Base-by-base conservation (phyloP, 2,329 filamentous ascomycete genomes). In the Fusarium protoensiforme region DNA sequence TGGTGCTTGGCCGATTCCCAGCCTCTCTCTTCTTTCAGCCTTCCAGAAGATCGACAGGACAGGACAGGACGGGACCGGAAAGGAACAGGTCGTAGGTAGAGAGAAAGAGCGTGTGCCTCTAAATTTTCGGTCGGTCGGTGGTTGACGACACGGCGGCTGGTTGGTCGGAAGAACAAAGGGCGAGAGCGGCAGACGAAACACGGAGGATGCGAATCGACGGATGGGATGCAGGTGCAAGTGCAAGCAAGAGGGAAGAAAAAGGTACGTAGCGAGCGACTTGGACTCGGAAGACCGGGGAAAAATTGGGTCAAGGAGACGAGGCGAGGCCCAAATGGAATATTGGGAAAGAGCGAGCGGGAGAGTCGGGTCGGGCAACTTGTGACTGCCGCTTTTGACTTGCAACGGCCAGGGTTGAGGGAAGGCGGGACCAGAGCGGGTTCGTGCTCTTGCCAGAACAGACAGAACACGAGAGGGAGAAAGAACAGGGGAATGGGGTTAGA, bases 271-370 rank as follows among this genome's bases (percentile, higher is more conserved):
- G 64, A 69, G 66, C 46, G 71, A 51, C 54, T 24, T 24, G 24
- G 5, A 43, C 57, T 54, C 56, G 64, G 67, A 48, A 65, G 67
- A 38, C 71, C 57, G 71, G 71, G 71, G 71, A 35, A 72, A 73
- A 63, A 65, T 54, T 71, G 71, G 71, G 67, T 60, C 62, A 27
- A 27, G 51, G 46, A 29, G 24, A 51, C 41, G 41, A 20, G 29
- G 29, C 31, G 33, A 60, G 13, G 33, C 54, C 41, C 33, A 60
- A 31, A 24, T 24, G 24, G 24, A 24, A 39, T 38, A 64, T 48
- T 64, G 54, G 27, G 48, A 60, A 51, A 51, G 46, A 51, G 46
- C 27, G 62, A 51, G 70, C 69, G 70, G 70, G 48, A 70, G 61
- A 35, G 62, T 72, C 69, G 70, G 67, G 46, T 72, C 69, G 70